Evolutionary conservation across 768 basidiomycete genomes (phyloP).

Genomic region (Auricularia sp.): DNA sequence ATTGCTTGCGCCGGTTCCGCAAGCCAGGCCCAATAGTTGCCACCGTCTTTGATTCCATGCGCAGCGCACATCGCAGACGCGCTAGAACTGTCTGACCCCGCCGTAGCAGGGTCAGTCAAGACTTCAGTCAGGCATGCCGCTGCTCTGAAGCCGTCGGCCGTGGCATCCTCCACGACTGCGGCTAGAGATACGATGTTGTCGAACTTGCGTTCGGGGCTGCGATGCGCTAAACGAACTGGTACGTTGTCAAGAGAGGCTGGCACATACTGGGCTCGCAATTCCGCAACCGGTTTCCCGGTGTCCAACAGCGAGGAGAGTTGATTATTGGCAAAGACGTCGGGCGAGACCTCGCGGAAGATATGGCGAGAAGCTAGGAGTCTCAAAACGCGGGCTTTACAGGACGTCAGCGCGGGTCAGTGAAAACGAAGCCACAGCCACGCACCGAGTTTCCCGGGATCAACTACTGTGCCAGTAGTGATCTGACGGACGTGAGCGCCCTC

Average conservation of each 20-base stretch:
- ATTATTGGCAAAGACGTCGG: conserved; percentile 21
- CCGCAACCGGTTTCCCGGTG: conserved; percentile 9
- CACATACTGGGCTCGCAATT: not conserved
- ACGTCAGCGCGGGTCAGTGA: not conserved
- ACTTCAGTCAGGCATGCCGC: conserved; percentile 14
- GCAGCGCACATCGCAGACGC: conserved; percentile 19
- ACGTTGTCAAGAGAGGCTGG: not conserved
- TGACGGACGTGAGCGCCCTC: conserved; percentile 24
- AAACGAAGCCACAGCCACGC: not conserved
- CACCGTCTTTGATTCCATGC: conserved; percentile 15
- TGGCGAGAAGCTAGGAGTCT: conserved; percentile 21
- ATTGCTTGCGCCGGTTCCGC: too few relatives aligned
- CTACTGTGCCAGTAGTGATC: conserved; percentile 23
- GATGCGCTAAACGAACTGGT: too few relatives aligned
- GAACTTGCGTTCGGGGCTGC: conserved; percentile 11
- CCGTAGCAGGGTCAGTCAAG: conserved; percentile 10
- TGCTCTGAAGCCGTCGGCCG: conserved; percentile 15
- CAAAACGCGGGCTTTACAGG: conserved; percentile 16
- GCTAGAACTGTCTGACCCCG: conserved; percentile 16
- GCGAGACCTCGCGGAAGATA: conserved; percentile 21
- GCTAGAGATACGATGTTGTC: conserved; percentile 11
- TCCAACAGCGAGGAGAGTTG: conserved; percentile 14
- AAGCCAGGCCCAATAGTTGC: conserved; percentile 11
- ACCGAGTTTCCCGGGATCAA: conserved; percentile 28
- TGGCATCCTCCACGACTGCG: conserved; percentile 14